Conservation (phyloP, 2,329 filamentous ascomycete species). For the Pseudohalonectria lignicola region DNA sequence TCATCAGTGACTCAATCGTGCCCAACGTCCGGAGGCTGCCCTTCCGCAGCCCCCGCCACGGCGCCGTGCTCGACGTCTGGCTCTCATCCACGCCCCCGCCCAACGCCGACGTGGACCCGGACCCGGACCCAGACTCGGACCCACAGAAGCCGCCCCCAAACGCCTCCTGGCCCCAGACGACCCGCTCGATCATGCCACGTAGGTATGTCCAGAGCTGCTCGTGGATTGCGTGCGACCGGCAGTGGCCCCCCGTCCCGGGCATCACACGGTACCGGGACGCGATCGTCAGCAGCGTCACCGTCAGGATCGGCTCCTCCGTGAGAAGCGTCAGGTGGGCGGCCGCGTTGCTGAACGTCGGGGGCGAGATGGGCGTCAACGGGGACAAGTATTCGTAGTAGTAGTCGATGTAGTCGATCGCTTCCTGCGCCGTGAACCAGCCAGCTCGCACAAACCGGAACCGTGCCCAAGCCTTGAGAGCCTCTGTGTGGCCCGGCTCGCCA, state of each 20-base stretch:
- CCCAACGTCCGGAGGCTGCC: constrained; percentile 81
- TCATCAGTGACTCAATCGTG: constrained; percentile 86
- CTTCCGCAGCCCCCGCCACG: constrained; percentile 59
- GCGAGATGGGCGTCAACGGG: constrained; percentile 85
- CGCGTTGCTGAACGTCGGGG: constrained; percentile 80
- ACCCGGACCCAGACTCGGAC: constrained; percentile 32
- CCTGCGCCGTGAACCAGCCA: constrained; percentile 89
- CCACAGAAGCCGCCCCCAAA: constrained; percentile 83
- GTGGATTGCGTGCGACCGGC: constrained; percentile 82
- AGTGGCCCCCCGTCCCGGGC: constrained; percentile 67
- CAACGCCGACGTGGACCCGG: neutral
- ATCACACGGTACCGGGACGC: constrained; percentile 78
- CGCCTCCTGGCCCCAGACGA: constrained; percentile 92
- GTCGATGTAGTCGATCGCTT: constrained; percentile 87
- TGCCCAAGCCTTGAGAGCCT: constrained; percentile 79
- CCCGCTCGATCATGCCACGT: constrained; percentile 86
- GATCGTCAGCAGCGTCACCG: constrained; percentile 84
- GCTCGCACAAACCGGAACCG: constrained; percentile 90
- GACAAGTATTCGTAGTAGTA: constrained; percentile 95
- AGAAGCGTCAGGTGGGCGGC: constrained; percentile 69
- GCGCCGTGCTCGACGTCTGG: constrained; percentile 56
- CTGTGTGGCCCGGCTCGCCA: constrained; percentile 44
- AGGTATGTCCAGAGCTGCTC: constrained; percentile 93
- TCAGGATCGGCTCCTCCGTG: constrained; percentile 84
- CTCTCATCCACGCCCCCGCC: constrained; percentile 32